A percentile compares a stretch with the other conserved stretches of the same genome.
Evolutionary conservation across 2,329 filamentous ascomycete genomes (phyloP).

Genomic region (Metarhizium guizhouense): DNA sequence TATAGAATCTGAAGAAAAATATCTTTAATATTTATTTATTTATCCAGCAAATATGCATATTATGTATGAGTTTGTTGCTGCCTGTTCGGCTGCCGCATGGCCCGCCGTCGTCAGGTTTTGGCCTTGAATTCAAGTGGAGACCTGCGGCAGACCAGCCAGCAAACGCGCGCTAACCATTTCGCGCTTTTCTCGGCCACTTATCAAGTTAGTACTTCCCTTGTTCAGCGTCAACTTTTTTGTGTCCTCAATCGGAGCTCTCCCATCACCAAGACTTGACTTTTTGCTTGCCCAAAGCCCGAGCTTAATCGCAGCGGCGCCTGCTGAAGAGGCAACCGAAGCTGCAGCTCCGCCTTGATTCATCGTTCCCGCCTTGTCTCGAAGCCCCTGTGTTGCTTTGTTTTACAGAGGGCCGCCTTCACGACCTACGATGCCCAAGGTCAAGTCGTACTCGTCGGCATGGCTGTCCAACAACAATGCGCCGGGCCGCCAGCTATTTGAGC

Average conservation of each 20-base stretch:
- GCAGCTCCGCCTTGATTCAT: neutral
- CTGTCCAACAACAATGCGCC: slow-evolving; percentile 62
- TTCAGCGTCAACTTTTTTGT: neutral
- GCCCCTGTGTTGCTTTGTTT: neutral
- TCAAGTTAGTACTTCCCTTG: neutral
- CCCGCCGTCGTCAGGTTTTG: no score
- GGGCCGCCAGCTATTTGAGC: slow-evolving; percentile 69
- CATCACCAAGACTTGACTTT: neutral
- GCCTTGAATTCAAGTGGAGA: neutral
- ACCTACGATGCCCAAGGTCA: slow-evolving; percentile 69
- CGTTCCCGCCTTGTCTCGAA: neutral
- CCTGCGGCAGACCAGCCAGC: neutral
- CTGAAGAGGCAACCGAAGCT: neutral
- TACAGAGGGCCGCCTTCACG: neutral
- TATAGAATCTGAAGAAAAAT: no score
- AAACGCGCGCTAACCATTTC: neutral
- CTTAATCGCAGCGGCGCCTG: neutral
- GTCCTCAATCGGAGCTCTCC: neutral
- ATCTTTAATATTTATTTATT: no score
- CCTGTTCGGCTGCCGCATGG: no score
- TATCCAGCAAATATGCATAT: no score
- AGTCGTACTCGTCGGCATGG: slow-evolving; percentile 80
- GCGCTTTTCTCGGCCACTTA: neutral
- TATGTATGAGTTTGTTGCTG: no score
- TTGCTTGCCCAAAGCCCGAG: neutral